Evolutionary conservation across 805 yeast species (phyloP), one percentile per base, ranked within the genome.

Genomic region (Cyberlindnera mississippiensis): DNA sequence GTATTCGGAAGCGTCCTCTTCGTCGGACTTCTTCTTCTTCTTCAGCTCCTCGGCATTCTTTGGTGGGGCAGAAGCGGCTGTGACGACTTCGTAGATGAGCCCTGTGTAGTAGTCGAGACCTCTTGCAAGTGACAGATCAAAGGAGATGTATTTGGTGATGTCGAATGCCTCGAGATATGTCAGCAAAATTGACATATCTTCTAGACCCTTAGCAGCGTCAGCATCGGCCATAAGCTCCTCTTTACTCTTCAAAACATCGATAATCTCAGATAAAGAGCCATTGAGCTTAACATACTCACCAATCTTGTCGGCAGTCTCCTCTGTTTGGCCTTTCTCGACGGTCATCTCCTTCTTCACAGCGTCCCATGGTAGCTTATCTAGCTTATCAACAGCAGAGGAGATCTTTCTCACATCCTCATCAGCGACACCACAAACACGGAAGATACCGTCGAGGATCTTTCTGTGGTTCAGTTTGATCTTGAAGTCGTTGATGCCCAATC

Each of bases 31-130:
- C 34, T 48, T 43, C 45, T 48, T 47, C 52, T 67, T 70, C 61
- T 78, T 82, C 63, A 80, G 69, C 62, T 78, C 89, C 28, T 70
- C 71, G 7, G 93, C 93, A 60, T 82, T 80, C 32, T 68, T 67
- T 42, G 98, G 98, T 17, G 99, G 96, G n/a, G 97, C 97, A 35
- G 96, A 86, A 35, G 89, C 96, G 14, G 82, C 73, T 13, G 98
- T 93, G 35, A 93, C 98, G 38, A 93, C 96, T 67, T 93, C 99
- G 66, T 89, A 93, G 52, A 93, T 93, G 51, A 93, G 75, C 29
- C 99, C 99, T 12, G 99, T 93, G 69, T 93, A 93, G 67, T 93
- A 93, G 67, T 93, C 99, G 57, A 93, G 76, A 37, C 99, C 99
- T 73, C 99, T 82, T 32, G 99, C 99, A 51, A 93, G 72, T 3